Conservation (phyloP, 345 rosid genomes). For the Barbarea vulgaris region DNA sequence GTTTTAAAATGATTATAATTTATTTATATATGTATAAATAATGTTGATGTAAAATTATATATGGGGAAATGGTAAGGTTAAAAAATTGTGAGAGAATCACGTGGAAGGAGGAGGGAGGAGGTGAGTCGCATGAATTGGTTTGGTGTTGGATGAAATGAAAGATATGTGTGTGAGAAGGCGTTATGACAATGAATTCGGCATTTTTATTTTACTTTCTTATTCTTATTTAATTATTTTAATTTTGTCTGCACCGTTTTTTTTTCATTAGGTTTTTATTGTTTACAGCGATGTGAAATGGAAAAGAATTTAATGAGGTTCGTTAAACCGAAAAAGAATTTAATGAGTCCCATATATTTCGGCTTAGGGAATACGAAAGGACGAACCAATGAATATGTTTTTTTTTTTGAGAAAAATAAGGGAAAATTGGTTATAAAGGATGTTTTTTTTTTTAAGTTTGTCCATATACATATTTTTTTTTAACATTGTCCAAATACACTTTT, state of each 20-base stretch:
- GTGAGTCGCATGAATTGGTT: slow-evolving; percentile 31
- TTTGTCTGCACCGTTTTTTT: slow-evolving; percentile 35
- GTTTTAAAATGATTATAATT: slow-evolving; percentile 23
- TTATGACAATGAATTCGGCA: slow-evolving; percentile 37
- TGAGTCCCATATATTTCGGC: slow-evolving; percentile 36
- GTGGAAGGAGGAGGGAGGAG: slow-evolving; percentile 44
- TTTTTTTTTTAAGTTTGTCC: too few relatives aligned
- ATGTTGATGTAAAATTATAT: slow-evolving; percentile 21
- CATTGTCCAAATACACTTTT: too few relatives aligned
- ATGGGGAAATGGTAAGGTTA: slow-evolving; percentile 29
- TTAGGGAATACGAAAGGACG: slow-evolving; percentile 27
- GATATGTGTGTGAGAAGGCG: slow-evolving; percentile 38
- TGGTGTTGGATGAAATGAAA: slow-evolving; percentile 38
- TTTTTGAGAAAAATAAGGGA: too few relatives aligned
- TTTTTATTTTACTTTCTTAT: not conserved
- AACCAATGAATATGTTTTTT: slow-evolving; percentile 16
- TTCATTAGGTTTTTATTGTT: slow-evolving; percentile 9
- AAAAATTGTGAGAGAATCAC: slow-evolving; percentile 45
- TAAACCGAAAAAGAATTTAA: slow-evolving; percentile 27
- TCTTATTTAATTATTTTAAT: too few relatives aligned
- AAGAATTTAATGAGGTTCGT: slow-evolving; percentile 34
- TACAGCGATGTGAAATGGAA: slow-evolving; percentile 31
- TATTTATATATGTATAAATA: not conserved
- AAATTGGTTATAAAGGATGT: too few relatives aligned
- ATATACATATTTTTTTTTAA: too few relatives aligned